Evolutionary conservation across 306 rosid genomes (phyloP).

Genomic region (Albizia julibrissin): DNA sequence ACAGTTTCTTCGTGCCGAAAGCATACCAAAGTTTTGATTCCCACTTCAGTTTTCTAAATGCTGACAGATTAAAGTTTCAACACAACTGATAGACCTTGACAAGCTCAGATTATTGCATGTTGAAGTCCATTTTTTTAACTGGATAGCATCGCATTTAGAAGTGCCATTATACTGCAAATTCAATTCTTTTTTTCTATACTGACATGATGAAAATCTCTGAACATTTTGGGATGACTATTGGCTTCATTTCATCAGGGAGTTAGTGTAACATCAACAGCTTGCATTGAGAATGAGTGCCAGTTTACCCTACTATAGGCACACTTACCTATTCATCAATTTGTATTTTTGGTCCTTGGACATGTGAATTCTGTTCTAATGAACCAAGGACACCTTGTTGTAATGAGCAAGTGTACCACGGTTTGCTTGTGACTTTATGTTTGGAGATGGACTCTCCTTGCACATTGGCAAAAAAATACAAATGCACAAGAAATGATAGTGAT

Average conservation of each 20-base stretch:
- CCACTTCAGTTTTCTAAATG: conserved; percentile 10
- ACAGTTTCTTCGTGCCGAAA: conserved; percentile 47
- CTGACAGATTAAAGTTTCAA: conserved; percentile 33
- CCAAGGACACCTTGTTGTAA: not conserved
- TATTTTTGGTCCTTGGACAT: conserved; percentile 19
- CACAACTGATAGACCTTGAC: conserved; percentile 18
- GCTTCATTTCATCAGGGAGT: conserved; percentile 4
- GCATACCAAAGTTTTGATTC: conserved; percentile 52
- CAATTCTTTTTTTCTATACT: not conserved
- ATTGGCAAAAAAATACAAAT: conserved; percentile 1
- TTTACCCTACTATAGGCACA: not conserved
- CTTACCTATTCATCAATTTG: conserved; percentile 17
- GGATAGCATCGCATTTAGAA: conserved; percentile 6
- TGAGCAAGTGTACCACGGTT: conserved; percentile 2
- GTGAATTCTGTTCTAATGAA: conserved; percentile 25
- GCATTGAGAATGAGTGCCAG: conserved; percentile 11
- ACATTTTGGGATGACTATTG: conserved; percentile 7
- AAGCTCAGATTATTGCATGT: conserved; percentile 8
- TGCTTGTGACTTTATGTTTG: not conserved
- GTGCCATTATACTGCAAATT: not conserved
- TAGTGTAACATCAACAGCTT: conserved; percentile 13
- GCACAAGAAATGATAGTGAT: conserved; percentile 14
- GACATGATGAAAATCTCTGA: conserved; percentile 2
- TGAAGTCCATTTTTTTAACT: conserved; percentile 30
- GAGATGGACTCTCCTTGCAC: not conserved